phyloP scores from a whole-genome alignment of 306 rosid genomes.

The Arachis hypogaea region DNA sequence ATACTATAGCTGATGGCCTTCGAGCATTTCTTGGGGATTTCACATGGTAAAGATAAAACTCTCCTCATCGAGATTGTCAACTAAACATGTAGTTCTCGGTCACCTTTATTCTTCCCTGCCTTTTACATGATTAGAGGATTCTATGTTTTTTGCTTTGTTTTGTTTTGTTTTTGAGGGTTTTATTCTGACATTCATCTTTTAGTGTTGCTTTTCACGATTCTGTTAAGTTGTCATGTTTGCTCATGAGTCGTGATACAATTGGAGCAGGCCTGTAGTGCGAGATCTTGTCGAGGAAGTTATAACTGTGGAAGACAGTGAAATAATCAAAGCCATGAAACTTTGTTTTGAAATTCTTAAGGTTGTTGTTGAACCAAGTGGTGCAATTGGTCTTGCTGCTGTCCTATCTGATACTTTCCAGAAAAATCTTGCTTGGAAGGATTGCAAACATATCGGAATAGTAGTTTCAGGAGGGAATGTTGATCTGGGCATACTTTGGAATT shows the following conservation, averaged over 20 bases:
- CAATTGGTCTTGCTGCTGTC: slow-evolving; percentile 93
- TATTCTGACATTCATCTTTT: slow-evolving; percentile 9
- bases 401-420: slow-evolving; percentile 74
- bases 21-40: slow-evolving; percentile 80
- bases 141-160: not conserved
- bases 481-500: slow-evolving; percentile 69
- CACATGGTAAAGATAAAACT: slow-evolving; percentile 64
- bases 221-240: slow-evolving; percentile 29
- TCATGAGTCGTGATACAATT: slow-evolving; percentile 10
- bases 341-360: slow-evolving; percentile 80
- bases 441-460: slow-evolving; percentile 73
- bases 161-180: not conserved
- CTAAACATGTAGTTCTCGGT: slow-evolving; percentile 9
- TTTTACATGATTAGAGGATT: not conserved
- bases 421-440: slow-evolving; percentile 68
- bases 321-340: slow-evolving; percentile 76
- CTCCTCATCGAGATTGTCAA: slow-evolving; percentile 29
- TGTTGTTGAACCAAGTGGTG: slow-evolving; percentile 91
- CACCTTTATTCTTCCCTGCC: slow-evolving; percentile 6
- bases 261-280: slow-evolving; percentile 78
- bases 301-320: slow-evolving; percentile 80
- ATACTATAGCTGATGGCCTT: slow-evolving; percentile 91
- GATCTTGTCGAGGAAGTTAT: slow-evolving; percentile 84
- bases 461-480: slow-evolving; percentile 93
- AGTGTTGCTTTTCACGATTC: slow-evolving; percentile 6